phyloP scores from a whole-genome alignment of 1,284 basidiomycete genomes.

The Fistulinella staudtii region DNA sequence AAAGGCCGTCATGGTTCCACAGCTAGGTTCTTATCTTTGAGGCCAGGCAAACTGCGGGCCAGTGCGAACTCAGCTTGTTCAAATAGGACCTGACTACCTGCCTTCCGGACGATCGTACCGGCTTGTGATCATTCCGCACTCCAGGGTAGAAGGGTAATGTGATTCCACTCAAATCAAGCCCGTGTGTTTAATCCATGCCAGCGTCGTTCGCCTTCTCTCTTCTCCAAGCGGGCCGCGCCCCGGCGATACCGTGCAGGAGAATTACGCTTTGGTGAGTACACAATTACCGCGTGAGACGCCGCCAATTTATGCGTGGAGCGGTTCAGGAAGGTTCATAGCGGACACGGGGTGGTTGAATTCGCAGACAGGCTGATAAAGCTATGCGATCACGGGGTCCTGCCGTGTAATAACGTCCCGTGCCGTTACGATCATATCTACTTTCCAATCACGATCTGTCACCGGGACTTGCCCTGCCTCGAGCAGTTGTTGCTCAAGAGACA shows the following conservation, averaged over 20 bases:
- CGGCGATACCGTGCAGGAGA: conserved; percentile 18
- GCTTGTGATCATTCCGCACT: conserved; percentile 26
- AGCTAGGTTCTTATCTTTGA: conserved; percentile 44
- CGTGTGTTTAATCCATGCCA: conserved; percentile 18
- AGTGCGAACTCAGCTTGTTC: conserved; percentile 6
- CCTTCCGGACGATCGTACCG: conserved; percentile 35
- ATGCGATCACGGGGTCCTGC: conserved; percentile 14
- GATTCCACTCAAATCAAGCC: conserved; percentile 14
- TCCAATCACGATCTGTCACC: conserved; percentile 59
- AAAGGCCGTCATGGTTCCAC: conserved; percentile 59
- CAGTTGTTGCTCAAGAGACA: conserved; percentile 65
- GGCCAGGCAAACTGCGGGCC: conserved; percentile 6
- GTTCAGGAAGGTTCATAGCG: conserved; percentile 21
- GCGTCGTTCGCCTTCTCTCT: conserved; percentile 31
- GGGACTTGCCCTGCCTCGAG: conserved; percentile 54
- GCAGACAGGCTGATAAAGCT: conserved; percentile 9
- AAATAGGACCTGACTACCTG: conserved; percentile 32
- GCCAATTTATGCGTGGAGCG: conserved; percentile 9
- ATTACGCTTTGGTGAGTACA: conserved; percentile 26
- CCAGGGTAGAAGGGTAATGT: conserved; percentile 31
- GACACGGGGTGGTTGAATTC: conserved; percentile 13
- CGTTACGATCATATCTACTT: conserved; percentile 61
- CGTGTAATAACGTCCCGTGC: conserved; percentile 40
- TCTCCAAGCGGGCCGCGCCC: conserved; percentile 21
- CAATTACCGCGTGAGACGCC: conserved; percentile 20